Evolutionary conservation across 305 asterid species (phyloP).

Genomic region (Rubia balearica): DNA sequence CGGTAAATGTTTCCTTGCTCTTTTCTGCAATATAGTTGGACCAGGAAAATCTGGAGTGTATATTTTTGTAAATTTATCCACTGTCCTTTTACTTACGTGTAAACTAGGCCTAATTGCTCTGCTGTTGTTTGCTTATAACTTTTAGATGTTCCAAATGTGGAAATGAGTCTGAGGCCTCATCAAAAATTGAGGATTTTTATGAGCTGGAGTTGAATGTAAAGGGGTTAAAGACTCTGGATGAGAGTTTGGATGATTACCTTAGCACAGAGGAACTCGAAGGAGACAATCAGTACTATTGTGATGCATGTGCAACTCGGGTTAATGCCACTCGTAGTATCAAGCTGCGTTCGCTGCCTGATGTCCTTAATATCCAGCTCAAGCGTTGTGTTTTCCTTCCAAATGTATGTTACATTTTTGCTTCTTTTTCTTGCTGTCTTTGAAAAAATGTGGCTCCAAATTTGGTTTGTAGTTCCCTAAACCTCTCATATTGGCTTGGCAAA

Average conservation of each 20-base stretch:
- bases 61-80: neutral
- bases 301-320: slow-evolving; percentile 76
- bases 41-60: no score
- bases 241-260: slow-evolving; percentile 88
- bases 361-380: slow-evolving; percentile 95
- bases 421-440: neutral
- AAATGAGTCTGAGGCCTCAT: slow-evolving; percentile 88
- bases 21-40: no score
- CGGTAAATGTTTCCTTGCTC: neutral
- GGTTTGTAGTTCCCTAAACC: neutral
- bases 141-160: slow-evolving; percentile 93
- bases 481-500: neutral
- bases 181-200: slow-evolving; percentile 88
- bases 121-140: slow-evolving; percentile 14
- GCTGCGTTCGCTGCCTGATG: slow-evolving; percentile 85
- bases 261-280: slow-evolving; percentile 90
- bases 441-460: neutral
- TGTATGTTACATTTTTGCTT: slow-evolving; percentile 36
- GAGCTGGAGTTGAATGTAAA: slow-evolving; percentile 92
- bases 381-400: slow-evolving; percentile 97
- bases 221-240: slow-evolving; percentile 85
- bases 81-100: neutral
- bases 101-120: neutral
- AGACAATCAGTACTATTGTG: slow-evolving; percentile 90
- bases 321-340: slow-evolving; percentile 96